Percentiles rank a stretch among this genome's conserved stretches.
Conservation (phyloP, 2,329 filamentous ascomycete genomes). For the Camptophora hylomeconis region DNA sequence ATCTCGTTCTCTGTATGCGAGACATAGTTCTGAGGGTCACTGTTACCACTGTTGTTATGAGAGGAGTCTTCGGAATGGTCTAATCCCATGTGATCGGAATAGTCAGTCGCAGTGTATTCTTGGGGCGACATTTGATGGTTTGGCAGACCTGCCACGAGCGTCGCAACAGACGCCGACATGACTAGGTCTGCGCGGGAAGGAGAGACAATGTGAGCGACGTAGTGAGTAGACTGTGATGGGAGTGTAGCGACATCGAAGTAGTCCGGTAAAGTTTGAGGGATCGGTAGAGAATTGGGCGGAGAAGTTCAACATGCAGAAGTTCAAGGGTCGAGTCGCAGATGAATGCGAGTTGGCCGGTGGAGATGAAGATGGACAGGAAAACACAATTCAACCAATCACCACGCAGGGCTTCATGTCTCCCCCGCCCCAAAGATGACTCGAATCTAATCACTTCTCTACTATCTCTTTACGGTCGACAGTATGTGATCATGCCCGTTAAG, state of each 20-base stretch:
- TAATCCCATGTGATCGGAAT: constrained; percentile 9
- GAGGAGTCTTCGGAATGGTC: no score
- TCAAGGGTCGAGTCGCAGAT: background rate
- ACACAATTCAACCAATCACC: no score
- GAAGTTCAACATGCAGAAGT: constrained; percentile 2
- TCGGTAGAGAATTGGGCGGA: constrained; percentile 4
- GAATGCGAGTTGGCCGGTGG: no score
- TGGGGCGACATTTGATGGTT: constrained; percentile 10
- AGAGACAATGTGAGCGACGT: constrained; percentile 1
- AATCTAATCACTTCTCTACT: no score
- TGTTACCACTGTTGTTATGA: no score
- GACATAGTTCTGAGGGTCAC: no score
- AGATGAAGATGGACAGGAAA: no score
- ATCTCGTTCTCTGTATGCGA: no score
- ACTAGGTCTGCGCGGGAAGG: constrained; percentile 13
- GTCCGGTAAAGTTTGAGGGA: constrained; percentile 5
- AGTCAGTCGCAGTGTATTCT: constrained; percentile 9
- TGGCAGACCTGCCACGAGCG: constrained; percentile 17
- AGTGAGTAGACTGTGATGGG: constrained; percentile 1
- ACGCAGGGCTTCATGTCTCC: no score
- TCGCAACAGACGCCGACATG: constrained; percentile 17
- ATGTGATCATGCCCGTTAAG: constrained; percentile 19
- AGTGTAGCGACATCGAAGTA: constrained; percentile 5
- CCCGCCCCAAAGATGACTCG: no score
- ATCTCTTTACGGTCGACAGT: no score